Conservation (phyloP, 2,329 filamentous ascomycete genomes). For the Cytospora mali region DNA sequence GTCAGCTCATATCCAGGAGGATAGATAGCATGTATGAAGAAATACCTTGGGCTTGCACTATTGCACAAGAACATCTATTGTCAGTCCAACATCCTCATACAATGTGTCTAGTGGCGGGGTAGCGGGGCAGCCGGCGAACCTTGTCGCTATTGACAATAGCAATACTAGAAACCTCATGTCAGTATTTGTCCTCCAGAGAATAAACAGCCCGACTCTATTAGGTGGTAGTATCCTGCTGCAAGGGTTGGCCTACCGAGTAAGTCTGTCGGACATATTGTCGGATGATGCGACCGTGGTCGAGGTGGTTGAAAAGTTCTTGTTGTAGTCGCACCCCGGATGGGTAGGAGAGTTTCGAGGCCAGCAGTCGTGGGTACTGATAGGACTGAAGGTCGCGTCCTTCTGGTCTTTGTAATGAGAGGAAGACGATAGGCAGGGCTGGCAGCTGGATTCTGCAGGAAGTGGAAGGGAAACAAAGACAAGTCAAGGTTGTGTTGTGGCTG, state of each 20-base stretch:
- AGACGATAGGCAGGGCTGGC: constrained; percentile 15
- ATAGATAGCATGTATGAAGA: not conserved
- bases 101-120: constrained; percentile 39
- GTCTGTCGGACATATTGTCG: constrained; percentile 81
- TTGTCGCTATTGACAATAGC: constrained; percentile 99
- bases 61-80: constrained; percentile 33
- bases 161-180: constrained; percentile 65
- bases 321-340: constrained; percentile 11
- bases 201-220: not conserved
- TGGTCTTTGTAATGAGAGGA: constrained; percentile 11
- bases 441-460: constrained; percentile 1
- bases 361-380: constrained; percentile 1
- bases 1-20: constrained; percentile 16
- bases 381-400: not conserved
- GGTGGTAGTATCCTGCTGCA: not conserved
- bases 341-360: constrained; percentile 3
- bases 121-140: constrained; percentile 57
- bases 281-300: constrained; percentile 23
- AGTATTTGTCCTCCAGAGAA: constrained; percentile 28
- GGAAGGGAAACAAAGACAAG: constrained; percentile 16
- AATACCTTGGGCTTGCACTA: constrained; percentile 86
- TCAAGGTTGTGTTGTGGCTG: constrained; percentile 10
- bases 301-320: constrained; percentile 20
- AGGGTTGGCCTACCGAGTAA: constrained; percentile 72
- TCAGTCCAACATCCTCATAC: constrained; percentile 40